Percentiles rank a stretch among this genome's conserved stretches.
Conservation (phyloP, 345 rosid species). For the Trapa bicornis region DNA sequence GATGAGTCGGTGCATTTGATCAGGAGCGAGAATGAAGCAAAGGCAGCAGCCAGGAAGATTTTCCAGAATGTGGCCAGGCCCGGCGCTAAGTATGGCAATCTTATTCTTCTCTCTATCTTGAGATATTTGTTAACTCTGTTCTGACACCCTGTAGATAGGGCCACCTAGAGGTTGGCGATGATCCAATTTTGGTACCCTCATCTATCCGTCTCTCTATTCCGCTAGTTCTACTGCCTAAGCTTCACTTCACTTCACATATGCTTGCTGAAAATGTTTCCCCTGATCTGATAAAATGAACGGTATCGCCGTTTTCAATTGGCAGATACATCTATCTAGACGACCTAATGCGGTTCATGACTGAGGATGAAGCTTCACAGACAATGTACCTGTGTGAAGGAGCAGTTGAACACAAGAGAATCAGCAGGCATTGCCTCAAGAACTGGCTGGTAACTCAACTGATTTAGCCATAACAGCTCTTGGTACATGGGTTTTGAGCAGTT, state of each 20-base stretch:
- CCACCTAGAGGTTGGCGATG: not conserved
- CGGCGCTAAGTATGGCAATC: slow-evolving; percentile 37
- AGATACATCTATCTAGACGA: slow-evolving; percentile 65
- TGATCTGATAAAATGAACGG: too few species aligned
- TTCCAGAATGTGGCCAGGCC: slow-evolving; percentile 56
- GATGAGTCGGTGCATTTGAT: slow-evolving; percentile 54
- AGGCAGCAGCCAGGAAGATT: slow-evolving; percentile 77
- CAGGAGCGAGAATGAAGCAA: slow-evolving; percentile 71
- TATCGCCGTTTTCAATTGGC: not conserved
- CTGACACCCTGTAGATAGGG: not conserved
- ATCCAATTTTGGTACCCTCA: too few species aligned
- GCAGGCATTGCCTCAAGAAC: slow-evolving; percentile 12
- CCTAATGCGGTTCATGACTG: slow-evolving; percentile 63
- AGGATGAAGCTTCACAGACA: slow-evolving; percentile 65
- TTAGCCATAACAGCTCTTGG: not conserved
- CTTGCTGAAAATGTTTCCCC: too few species aligned
- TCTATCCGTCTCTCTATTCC: not conserved
- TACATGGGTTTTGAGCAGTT: not conserved
- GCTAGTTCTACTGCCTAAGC: not conserved
- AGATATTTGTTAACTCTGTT: not conserved
- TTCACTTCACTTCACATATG: not conserved
- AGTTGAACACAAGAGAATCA: slow-evolving; percentile 40
- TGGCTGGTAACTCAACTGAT: slow-evolving; percentile 18
- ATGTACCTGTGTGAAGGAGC: slow-evolving; percentile 68
- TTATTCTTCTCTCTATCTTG: not conserved